These are phyloP conservation scores for Pichia deserticola DNA, from an alignment of 805 yeast species.

Conservation along the genomic window DNA sequence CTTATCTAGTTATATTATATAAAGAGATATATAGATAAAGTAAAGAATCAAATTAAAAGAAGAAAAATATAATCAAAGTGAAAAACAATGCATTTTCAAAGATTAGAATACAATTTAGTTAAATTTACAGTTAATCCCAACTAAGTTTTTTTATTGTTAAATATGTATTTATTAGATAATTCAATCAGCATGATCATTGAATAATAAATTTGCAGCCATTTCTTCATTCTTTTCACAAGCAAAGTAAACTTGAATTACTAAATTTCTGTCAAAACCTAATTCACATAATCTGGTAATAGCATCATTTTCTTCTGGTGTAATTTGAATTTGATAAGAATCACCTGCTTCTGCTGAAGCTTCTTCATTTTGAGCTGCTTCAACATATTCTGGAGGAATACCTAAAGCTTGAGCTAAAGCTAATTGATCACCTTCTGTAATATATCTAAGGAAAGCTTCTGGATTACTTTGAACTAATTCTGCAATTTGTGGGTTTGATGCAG, in stretches of 20 bases:
- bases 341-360: slow-evolving; percentile 37
- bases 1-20: not conserved
- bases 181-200: slow-evolving; percentile 45
- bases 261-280: slow-evolving; percentile 82
- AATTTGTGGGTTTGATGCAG: slow-evolving; percentile 75
- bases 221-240: slow-evolving; percentile 98
- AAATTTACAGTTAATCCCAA: not conserved
- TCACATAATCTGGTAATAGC: slow-evolving; percentile 89
- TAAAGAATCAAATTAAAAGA: not conserved
- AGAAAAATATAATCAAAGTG: not conserved
- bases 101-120: not conserved
- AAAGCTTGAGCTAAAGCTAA: slow-evolving; percentile 41
- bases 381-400: slow-evolving; percentile 33
- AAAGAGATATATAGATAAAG: not conserved
- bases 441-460: slow-evolving; percentile 83
- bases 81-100: not conserved
- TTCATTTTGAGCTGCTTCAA: slow-evolving; percentile 30
- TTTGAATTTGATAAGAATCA: slow-evolving; percentile 31
- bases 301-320: slow-evolving; percentile 77
- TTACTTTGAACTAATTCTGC: slow-evolving; percentile 73
- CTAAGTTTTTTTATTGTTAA: too few species aligned
- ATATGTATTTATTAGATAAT: too few species aligned
- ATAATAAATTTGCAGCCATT: slow-evolving; percentile 86
- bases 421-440: slow-evolving; percentile 57
- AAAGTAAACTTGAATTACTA: slow-evolving; percentile 88